Conservation (phyloP, 306 rosid species). For the Pachyrhizus erosus region DNA sequence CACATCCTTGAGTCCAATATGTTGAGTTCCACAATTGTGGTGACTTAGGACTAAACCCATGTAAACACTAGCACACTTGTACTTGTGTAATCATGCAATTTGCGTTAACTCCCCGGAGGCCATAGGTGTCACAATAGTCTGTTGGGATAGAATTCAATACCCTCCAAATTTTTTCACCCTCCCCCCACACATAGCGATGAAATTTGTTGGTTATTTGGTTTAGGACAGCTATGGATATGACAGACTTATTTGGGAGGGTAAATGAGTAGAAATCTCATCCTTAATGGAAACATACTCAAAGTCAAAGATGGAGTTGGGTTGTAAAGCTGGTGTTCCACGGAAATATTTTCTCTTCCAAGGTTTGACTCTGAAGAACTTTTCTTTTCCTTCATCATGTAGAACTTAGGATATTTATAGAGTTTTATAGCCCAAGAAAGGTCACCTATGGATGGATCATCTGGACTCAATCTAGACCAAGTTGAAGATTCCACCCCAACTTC, state of each 20-base stretch:
- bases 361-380: background rate
- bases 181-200: background rate
- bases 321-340: background rate
- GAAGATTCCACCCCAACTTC: too few relatives aligned
- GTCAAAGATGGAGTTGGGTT: too few relatives aligned
- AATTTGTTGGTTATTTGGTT: background rate
- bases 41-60: too few relatives aligned
- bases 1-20: too few relatives aligned
- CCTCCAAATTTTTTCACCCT: background rate
- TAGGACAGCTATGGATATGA: background rate
- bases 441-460: too few relatives aligned
- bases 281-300: background rate
- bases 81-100: too few relatives aligned
- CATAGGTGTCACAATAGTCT: slow-evolving; percentile 33
- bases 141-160: background rate
- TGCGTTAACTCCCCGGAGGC: too few relatives aligned
- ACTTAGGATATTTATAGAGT: background rate
- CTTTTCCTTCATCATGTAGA: background rate
- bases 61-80: too few relatives aligned
- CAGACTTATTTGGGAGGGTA: background rate
- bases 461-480: too few relatives aligned
- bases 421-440: too few relatives aligned
- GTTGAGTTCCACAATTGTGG: too few relatives aligned
- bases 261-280: background rate
- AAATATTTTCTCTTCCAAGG: slow-evolving; percentile 17